Evolutionary conservation across 2,329 filamentous ascomycete genomes (phyloP), one percentile per base, ranked within the genome.

Genomic region (Blastomyces gilchristii): DNA sequence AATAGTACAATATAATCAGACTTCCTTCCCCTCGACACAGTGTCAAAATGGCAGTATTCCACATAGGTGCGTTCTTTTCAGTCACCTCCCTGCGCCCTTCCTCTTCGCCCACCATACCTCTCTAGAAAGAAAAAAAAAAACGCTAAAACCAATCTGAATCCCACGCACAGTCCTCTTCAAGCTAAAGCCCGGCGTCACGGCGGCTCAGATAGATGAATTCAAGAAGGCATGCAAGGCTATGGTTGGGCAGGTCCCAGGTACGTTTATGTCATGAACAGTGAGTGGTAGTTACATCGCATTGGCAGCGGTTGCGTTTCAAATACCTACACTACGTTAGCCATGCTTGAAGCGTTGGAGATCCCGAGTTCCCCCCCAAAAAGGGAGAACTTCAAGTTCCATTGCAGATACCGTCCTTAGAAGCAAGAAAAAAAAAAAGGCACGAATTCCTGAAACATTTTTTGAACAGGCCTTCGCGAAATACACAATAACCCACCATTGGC

Each of bases 191-290:
- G 71, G 71, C 50, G 72, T 77, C 12, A 73, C 73, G 0, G 66
- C 69, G 14, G 68, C 69, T 7, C 71, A 76, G 65, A 28, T 78
- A 3, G 61, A 70, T 14, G 66, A 68, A 43, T 78, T 74, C 71
- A 65, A 65, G 1, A 61, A 69, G 7, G 66, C 66, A 25, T 71
- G 69, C 16, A 71, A 73, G 62, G 69, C 63, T 2, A 78, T 79
- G 76, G 73, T 78, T 28, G 75, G 76, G 2, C 70, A 78, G 60
- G 73, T 80, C 62, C 77, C 78, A 7, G 76, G 74, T 74, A 50
- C 8, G 67, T 59, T 14, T 14, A 6, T 0, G 31, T 31, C n/a
- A 4, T 14, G 6, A 11, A 14, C 25, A 31, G 31, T 34, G 31
- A 34, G 31, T 34, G 31, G 31, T 34, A 4, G 31, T 34, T 34